Percentiles rank a stretch among this genome's conserved stretches.
phyloP scores from a whole-genome alignment of 2,329 filamentous ascomycete species.

The Lachnellula arida region DNA sequence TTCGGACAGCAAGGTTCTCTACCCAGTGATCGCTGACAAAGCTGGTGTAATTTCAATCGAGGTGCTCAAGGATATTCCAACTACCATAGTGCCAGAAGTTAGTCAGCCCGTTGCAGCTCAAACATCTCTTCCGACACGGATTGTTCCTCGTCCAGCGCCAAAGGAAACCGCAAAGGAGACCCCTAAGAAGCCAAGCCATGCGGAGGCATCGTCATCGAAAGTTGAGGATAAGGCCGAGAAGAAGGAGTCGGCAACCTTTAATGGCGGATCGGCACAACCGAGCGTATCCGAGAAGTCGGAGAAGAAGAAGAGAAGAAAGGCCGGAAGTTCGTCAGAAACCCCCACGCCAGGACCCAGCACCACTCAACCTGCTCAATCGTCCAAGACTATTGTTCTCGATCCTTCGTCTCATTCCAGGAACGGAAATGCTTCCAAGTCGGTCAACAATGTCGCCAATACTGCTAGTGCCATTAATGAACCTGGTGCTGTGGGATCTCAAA shows the following conservation, averaged over 20 bases:
- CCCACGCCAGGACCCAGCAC: slow-evolving; percentile 6
- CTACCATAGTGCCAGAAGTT: slow-evolving; percentile 14
- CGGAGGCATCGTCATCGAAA: slow-evolving; percentile 21
- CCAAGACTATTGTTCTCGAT: slow-evolving; percentile 30
- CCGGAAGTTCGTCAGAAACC: slow-evolving; percentile 36
- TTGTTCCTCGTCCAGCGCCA: slow-evolving; percentile 23
- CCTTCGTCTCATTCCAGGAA: slow-evolving; percentile 29
- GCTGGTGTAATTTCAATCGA: slow-evolving; percentile 70
- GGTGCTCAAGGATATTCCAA: slow-evolving; percentile 47
- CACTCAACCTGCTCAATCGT: slow-evolving; percentile 18
- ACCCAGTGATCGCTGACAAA: slow-evolving; percentile 70
- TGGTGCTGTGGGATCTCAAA: slow-evolving; percentile 11
- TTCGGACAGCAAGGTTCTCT: slow-evolving; percentile 80
- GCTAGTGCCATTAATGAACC: slow-evolving; percentile 14
- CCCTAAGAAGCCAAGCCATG: slow-evolving; percentile 23
- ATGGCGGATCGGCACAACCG: slow-evolving; percentile 23
- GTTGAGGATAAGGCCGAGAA: slow-evolving; percentile 38
- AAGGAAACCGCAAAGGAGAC: slow-evolving; percentile 27
- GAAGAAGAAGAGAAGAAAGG: slow-evolving; percentile 69
- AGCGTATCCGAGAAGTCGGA: slow-evolving; percentile 53
- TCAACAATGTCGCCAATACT: neutral
- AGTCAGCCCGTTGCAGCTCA: slow-evolving; percentile 11
- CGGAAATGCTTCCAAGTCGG: slow-evolving; percentile 21
- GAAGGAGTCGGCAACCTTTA: slow-evolving; percentile 26
- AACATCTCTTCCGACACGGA: slow-evolving; percentile 24